These are phyloP conservation scores for Tolypocladium tundrense DNA, from an alignment of 2,329 filamentous ascomycete genomes.

Conservation along the genomic window DNA sequence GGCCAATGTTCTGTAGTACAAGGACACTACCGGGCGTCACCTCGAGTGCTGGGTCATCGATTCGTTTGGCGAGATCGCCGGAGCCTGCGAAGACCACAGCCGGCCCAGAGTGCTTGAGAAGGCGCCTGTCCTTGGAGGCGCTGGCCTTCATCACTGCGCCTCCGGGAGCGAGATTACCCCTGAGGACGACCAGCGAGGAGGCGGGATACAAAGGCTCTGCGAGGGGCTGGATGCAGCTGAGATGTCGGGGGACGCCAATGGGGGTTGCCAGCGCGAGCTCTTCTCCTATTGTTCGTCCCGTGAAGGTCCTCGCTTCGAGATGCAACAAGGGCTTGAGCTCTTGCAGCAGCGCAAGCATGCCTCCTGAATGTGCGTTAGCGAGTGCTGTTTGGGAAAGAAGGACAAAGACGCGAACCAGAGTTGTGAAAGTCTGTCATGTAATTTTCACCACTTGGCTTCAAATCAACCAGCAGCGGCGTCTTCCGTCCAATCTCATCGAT, in stretches of 20 bases:
- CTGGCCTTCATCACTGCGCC: constrained; percentile 89
- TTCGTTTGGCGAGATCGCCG: constrained; percentile 61
- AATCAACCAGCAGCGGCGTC: constrained; percentile 72
- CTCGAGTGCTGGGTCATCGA: constrained; percentile 48
- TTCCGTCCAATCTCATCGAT: constrained; percentile 68
- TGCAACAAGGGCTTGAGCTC: constrained; percentile 66
- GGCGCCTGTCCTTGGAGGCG: constrained; percentile 61
- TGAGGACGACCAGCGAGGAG: constrained; percentile 72
- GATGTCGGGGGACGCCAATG: constrained; percentile 31
- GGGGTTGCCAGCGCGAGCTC: constrained; percentile 63
- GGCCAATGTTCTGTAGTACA: constrained; percentile 80
- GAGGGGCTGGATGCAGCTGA: constrained; percentile 54
- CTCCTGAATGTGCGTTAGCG: constrained; percentile 36
- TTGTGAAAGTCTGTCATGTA: constrained; percentile 89
- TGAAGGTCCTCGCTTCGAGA: constrained; percentile 71
- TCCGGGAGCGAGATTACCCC: constrained; percentile 72
- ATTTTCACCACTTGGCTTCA: constrained; percentile 78
- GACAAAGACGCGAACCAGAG: constrained; percentile 28
- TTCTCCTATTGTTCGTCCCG: constrained; percentile 70
- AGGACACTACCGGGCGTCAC: constrained; percentile 53
- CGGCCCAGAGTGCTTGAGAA: constrained; percentile 33
- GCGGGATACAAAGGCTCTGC: constrained; percentile 55
- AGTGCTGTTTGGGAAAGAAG: not conserved
- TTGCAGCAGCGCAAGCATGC: constrained; percentile 73
- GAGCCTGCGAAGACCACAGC: constrained; percentile 63